Evolutionary conservation across 108 stramenopile genomes (phyloP).

Genomic region (Epithemia pelagica): DNA sequence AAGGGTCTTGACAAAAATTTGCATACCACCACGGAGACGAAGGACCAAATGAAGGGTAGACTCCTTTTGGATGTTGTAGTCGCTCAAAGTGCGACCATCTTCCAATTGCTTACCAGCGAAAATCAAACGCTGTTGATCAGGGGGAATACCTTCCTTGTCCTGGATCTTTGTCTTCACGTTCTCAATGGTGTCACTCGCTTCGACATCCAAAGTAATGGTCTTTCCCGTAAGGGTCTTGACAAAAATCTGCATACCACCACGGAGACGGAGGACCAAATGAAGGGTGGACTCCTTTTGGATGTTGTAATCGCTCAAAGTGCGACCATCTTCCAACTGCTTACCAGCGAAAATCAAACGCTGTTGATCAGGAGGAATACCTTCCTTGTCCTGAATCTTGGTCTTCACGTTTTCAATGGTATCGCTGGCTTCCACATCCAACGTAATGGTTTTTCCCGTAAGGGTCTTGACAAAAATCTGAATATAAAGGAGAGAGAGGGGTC

Average conservation of each 20-base stretch:
- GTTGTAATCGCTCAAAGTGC: conserved; percentile 85
- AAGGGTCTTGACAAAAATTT: conserved; percentile 86
- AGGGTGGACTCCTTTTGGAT: conserved; percentile 86
- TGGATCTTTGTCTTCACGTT: conserved; percentile 85
- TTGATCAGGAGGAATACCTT: conserved; percentile 83
- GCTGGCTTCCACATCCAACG: conserved; percentile 87
- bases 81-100: conserved; percentile 78
- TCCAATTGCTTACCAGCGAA: conserved; percentile 89
- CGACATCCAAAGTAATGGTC: conserved; percentile 73
- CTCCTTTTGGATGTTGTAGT: conserved; percentile 93
- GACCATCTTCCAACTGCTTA: conserved; percentile 88
- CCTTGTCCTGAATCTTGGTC: conserved; percentile 85
- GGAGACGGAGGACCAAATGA: conserved; percentile 74
- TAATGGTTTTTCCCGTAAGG: conserved; percentile 79
- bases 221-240: conserved; percentile 94
- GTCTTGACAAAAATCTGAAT: conserved; percentile 81
- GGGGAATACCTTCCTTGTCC: conserved; percentile 87
- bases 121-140: conserved; percentile 80
- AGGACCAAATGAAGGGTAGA: conserved; percentile 76
- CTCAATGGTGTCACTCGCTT: conserved; percentile 87
- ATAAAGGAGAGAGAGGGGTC: conserved; percentile 56
- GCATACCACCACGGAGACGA: conserved; percentile 74
- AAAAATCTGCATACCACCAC: conserved; percentile 38
- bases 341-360: conserved; percentile 83
- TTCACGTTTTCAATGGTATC: conserved; percentile 86